Base-by-base conservation (phyloP, 768 basidiomycete genomes). In the Lactarius hatsudake region DNA sequence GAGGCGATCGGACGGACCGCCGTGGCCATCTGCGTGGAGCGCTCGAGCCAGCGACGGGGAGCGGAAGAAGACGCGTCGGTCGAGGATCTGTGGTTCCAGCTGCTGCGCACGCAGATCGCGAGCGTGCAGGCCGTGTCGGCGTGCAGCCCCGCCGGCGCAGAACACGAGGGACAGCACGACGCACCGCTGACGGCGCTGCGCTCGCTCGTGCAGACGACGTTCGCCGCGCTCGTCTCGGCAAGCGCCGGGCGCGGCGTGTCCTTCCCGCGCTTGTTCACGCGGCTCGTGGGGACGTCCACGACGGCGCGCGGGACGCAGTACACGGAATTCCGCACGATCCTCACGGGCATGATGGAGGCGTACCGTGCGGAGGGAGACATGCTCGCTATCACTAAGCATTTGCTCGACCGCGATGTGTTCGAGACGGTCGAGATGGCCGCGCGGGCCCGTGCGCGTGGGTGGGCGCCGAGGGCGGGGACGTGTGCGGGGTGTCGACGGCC, bases 261-360 rank as follows among this genome's bases (percentile, higher is more conserved):
- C 0, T 96, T 99, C 75, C 96, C 97, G 28, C 86, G 86, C 23
- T 80, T 99, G 10, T 96, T 99, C 84, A 94, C 92, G 72, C 87
- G 94, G 7, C 84, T 98, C 5, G 93, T 98, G 48, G 88, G 94
- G 71, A 85, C 89, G 2, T 82, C 87, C 5, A 80, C 87, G 1
- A 30, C 20, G 23, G 10, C 17, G 48, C 53, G 83, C 0, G 59
- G 86, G 40, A 85, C 87, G 15, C 86, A 87, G 32, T 98, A 98
- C 77, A 87, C 89, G 26, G 96, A 98, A 76, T 96, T 98, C 77
- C 84, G 94, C 55, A 84, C 86, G 13, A 95, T 99, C 67, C 81
- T 99, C 36, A 89, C 88, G 0, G 91, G 93, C n/a, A 99, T 98
- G 93, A 78, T 98, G 72, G 94, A 96, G 73, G 90, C 94, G 2